A percentile compares a stretch with the other conserved stretches of the same genome.
Conservation (phyloP, 1,139 yeast species). For the Suhomyces kunorum region DNA sequence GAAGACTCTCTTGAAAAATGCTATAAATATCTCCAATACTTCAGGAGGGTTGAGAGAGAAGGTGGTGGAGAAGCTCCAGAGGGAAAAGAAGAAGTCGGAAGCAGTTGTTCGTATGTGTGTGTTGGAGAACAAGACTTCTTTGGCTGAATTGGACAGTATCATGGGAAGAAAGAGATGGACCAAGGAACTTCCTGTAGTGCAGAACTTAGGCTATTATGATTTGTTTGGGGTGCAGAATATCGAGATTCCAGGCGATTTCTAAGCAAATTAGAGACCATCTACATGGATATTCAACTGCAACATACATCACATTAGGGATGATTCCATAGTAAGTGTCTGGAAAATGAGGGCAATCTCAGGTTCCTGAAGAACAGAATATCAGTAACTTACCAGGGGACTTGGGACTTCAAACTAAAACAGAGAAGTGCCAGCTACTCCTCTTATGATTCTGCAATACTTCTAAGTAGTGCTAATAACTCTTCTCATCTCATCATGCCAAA, state of each 20-base stretch:
- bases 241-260: background rate
- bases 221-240: slow-evolving; percentile 21
- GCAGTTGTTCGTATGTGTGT: slow-evolving; percentile 49
- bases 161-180: slow-evolving; percentile 39
- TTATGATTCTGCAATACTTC: no score
- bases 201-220: slow-evolving; percentile 33
- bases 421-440: no score
- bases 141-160: slow-evolving; percentile 39
- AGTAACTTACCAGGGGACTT: no score
- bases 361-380: no score
- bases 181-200: slow-evolving; percentile 27
- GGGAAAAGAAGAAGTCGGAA: slow-evolving; percentile 47
- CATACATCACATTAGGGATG: no score
- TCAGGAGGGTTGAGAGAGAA: slow-evolving; percentile 56
- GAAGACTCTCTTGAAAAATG: slow-evolving; percentile 46
- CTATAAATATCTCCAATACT: slow-evolving; percentile 46
- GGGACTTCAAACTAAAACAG: no score
- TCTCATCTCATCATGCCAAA: no score
- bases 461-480: no score
- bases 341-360: no score
- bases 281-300: no score
- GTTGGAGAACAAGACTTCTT: slow-evolving; percentile 39
- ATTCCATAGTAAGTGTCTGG: no score
- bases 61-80: slow-evolving; percentile 40
- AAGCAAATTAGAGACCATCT: background rate